Evolutionary conservation across 345 rosid species (phyloP), one percentile per base, ranked within the genome.

Genomic region (Hibiscus trionum): DNA sequence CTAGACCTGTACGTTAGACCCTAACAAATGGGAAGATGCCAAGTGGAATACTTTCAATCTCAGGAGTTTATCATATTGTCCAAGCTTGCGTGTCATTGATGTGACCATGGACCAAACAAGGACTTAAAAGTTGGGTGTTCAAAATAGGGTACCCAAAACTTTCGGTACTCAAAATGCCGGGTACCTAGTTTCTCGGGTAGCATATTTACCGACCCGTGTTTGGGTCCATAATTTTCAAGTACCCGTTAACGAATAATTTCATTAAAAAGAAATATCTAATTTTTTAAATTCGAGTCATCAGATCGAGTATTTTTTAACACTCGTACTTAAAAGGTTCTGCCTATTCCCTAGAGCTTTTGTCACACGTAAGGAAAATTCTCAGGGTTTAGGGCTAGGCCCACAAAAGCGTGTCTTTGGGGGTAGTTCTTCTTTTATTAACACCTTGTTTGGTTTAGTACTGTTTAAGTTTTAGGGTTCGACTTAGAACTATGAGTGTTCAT

Each of bases 91-190:
- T 72, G 83, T 70, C 70, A 29, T 2, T 77, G 88, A 86, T 75
- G 87, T 77, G 90, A 86, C 83, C 82, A 64, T 82, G 81, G 85
- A 84, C 84, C 82, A 71, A 76, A 74, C 55, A 16, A 63, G 78
- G 61, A 76, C 82, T 39, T 39, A 3, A 17, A 21, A 21, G 24
- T 21, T 21, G 24, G 24, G 24, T 21, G 24, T 21, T 21, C 0
- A 21, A 21, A 21, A 21, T 21, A 21, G 0, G 24, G 24, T 21
- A 21, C 24, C 24, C 24, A 21, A 21, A 21, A 21, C 24, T 21
- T 21, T 21, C 24, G 24, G 24, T 21, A 21, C 24, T 21, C 24
- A 21, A 21, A 21, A 21, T 21, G 24, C 24, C 24, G 24, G 24
- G 24, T 21, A 21, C 1, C 24, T 1, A 1, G 1, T 21, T 21